Evolutionary conservation across 495 filamentous ascomycete species (phyloP), one percentile per base, ranked within the genome.

Genomic region (Xeromyces bisporus): DNA sequence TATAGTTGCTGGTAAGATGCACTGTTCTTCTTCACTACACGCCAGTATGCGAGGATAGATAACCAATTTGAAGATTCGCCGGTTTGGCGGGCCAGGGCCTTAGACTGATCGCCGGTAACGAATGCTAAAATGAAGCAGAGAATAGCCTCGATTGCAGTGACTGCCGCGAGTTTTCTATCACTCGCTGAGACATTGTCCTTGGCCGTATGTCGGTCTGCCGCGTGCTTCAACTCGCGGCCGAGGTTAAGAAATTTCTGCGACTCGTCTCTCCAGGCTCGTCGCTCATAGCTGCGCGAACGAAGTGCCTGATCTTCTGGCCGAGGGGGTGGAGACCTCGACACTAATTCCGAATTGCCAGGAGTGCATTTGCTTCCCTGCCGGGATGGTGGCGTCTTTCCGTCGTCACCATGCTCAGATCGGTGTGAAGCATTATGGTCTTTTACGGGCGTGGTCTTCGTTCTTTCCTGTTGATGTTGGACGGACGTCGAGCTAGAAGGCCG

Each of bases 111-210:
- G 28, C 59, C 50, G 7, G 62, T 56, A 31, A 60, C 50, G 32
- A 67, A 67, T 0, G 60, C 55, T 23, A 69, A 42, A 17, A 67
- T 56, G 32, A 64, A 69, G 34, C 56, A 60, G 24, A 67, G 41
- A 26, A 67, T 53, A 13, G 63, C 55, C 33, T 69, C 64, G 16
- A 63, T 50, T 1, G 52, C 63, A 18, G 55, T 55, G 9, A 55
- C 56, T 11, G 55, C 55, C 20, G 56, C 58, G 15, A 56, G 43
- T 33, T 60, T 64, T 27, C 55, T 54, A 31, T 60, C 55, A 5
- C 33, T 24, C 5, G 28, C 34, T 7, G 49, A 47, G n/a, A 44
- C 40, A 10, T 38, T 34, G 7, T 51, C 40, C 40, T 51, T 53
- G 16, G 46, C 34, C 11, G 49, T 54, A 30, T 54, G 48, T 17